Conservation (phyloP, 352 stramenopile species). For the Pilasporangium apinafurcum region DNA sequence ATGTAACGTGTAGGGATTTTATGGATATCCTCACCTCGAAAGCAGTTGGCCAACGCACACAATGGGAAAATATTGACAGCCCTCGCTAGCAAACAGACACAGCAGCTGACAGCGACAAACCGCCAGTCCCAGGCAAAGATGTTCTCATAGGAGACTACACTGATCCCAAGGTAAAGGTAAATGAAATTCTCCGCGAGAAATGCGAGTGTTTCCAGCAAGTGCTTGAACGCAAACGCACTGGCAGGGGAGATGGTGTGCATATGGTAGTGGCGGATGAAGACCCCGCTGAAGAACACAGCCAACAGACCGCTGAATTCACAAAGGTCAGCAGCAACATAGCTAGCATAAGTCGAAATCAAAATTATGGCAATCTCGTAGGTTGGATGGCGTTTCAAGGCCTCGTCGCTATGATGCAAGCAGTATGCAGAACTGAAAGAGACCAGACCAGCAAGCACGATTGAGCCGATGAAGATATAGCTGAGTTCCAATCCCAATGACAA, state of each 20-base stretch:
- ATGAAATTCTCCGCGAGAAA: conserved; percentile 49
- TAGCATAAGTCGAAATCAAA: conserved; percentile 31
- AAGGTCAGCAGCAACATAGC: conserved; percentile 27
- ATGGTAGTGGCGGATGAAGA: conserved; percentile 48
- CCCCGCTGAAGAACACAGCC: conserved; percentile 76
- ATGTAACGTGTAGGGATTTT: conserved; percentile 29
- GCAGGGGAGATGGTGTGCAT: conserved; percentile 36
- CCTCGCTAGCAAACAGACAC: conserved; percentile 16
- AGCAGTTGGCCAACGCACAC: conserved; percentile 23
- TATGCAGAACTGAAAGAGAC: conserved; percentile 48
- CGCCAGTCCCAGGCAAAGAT: conserved; percentile 41
- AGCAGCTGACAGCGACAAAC: conserved; percentile 23
- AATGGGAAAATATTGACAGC: conserved; percentile 33
- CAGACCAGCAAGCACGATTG: conserved; percentile 28
- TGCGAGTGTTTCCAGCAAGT: conserved; percentile 30
- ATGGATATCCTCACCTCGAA: conserved; percentile 4
- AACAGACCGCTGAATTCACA: conserved; percentile 66
- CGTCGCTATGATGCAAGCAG: conserved; percentile 4
- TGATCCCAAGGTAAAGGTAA: conserved; percentile 44
- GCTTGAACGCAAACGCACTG: conserved; percentile 25
- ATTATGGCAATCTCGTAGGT: conserved; percentile 70
- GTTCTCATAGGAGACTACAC: too few relatives aligned
- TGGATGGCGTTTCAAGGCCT: conserved; percentile 19
- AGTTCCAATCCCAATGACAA: conserved; percentile 26
- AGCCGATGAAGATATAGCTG: conserved; percentile 35